A percentile compares a stretch with the other conserved stretches of the same genome.
These are phyloP conservation scores for Protea cynaroides DNA, from an alignment of 164 flowering plant species.

Conservation along the genomic window DNA sequence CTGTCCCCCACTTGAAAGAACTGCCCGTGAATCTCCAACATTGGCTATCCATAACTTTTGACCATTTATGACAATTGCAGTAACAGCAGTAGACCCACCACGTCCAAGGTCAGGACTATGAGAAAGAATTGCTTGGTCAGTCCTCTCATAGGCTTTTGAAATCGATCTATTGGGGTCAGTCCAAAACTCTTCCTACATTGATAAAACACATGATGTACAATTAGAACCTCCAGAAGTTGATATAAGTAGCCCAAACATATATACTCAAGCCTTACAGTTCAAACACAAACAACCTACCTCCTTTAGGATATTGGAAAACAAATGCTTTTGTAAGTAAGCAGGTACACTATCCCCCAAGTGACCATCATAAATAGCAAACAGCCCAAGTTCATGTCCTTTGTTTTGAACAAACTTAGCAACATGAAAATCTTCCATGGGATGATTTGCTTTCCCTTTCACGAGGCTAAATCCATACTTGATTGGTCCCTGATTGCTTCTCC, in stretches of 20 bases:
- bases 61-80: slow-evolving; percentile 65
- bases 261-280: background rate
- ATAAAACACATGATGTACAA: slow-evolving; percentile 2
- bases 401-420: slow-evolving; percentile 67
- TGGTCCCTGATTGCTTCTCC: slow-evolving; percentile 46
- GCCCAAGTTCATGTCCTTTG: slow-evolving; percentile 61
- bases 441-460: slow-evolving; percentile 83
- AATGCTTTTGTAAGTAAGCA: slow-evolving; percentile 71
- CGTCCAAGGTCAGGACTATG: slow-evolving; percentile 71
- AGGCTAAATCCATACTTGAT: slow-evolving; percentile 69
- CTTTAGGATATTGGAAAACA: slow-evolving; percentile 62
- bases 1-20: slow-evolving; percentile 57
- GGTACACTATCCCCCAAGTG: slow-evolving; percentile 84
- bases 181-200: slow-evolving; percentile 70
- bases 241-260: background rate
- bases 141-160: slow-evolving; percentile 69
- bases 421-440: slow-evolving; percentile 94
- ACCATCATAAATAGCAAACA: slow-evolving; percentile 83
- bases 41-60: slow-evolving; percentile 72
- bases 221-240: background rate
- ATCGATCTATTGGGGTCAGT: slow-evolving; percentile 53
- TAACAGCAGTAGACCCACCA: slow-evolving; percentile 90
- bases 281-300: slow-evolving; percentile 40
- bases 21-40: slow-evolving; percentile 87
- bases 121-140: slow-evolving; percentile 74